Base-by-base conservation (phyloP, 2,329 filamentous ascomycete genomes). In the Diaporthe velutina region DNA sequence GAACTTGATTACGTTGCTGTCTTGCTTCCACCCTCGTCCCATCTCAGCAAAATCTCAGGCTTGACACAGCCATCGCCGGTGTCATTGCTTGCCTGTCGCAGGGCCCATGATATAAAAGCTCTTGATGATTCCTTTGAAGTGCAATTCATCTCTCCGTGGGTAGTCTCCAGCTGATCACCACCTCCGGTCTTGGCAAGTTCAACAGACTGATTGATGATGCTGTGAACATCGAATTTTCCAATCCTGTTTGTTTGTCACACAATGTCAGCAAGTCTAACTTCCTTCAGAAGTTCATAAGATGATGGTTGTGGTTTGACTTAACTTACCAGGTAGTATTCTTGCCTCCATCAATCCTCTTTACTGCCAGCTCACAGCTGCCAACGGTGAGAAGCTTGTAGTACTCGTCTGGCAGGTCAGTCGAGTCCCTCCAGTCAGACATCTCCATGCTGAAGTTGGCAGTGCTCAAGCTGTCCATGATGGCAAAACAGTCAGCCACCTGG, bases 201-300 rank as follows among this genome's bases (percentile, higher is more conserved):
- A 33, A 72, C 58, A 50, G 70, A 64, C 33, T 52, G 42, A 45
- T 72, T 52, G 25, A 72, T 72, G 38, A 72, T 38, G 57, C 30
- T 61, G n/a, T 54, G 35, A 19, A 72, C 6, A 13, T 72, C 70
- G 40, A 22, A 58, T 13, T 64, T 61, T 17, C 70, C 70, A n/a
- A 72, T 25, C 70, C 58, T 61, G 12, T 42, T 38, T 19, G 4
- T 38, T 25, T 6, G 2, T n/a, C 38, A 33, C 10, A 2, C 2
- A 33, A 4, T 13, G 25, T 72, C 45, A 72, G 57, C 55, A 19
- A 25, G 33, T 6, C 38, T 5, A 2, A 2, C 5, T 13, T 25
- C 15, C 8, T 5, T 45, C 45, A n/a, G 5, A 7, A 1, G 1
- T n/a, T 4, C 15, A 4, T 10, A 13, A 12, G 7, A 5, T 50